These are phyloP conservation scores for Dentipellis fragilis DNA, from an alignment of 768 basidiomycete genomes.

Conservation along the genomic window DNA sequence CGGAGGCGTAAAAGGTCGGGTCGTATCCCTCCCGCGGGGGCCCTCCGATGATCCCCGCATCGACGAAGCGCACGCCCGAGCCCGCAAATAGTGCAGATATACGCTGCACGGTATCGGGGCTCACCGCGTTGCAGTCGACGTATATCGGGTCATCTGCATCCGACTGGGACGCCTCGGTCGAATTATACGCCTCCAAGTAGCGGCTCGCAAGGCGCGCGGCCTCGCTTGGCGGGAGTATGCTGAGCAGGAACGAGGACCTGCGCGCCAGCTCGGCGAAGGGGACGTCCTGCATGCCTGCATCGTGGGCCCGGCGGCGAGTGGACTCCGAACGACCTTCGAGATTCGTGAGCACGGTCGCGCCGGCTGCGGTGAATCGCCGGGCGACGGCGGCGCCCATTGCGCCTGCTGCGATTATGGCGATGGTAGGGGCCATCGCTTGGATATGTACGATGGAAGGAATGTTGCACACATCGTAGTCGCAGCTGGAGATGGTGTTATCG, in stretches of 20 bases:
- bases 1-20: slow-evolving; percentile 48
- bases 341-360: slow-evolving; percentile 45
- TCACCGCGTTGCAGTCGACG: slow-evolving; percentile 52
- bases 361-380: slow-evolving; percentile 32
- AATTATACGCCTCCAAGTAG: slow-evolving; percentile 22
- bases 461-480: no score
- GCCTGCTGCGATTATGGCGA: slow-evolving; percentile 46
- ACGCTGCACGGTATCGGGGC: slow-evolving; percentile 35
- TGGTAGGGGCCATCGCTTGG: slow-evolving; percentile 8
- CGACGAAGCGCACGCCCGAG: slow-evolving; percentile 34
- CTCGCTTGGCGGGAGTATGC: slow-evolving; percentile 50
- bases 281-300: slow-evolving; percentile 39
- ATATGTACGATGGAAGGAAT: no score
- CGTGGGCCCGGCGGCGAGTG: slow-evolving; percentile 37
- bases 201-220: slow-evolving; percentile 33
- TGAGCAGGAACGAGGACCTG: slow-evolving; percentile 37
- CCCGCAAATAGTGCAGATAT: slow-evolving; percentile 37
- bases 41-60: slow-evolving; percentile 48
- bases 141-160: slow-evolving; percentile 23
- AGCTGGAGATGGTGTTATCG: no score
- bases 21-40: slow-evolving; percentile 39
- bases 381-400: slow-evolving; percentile 54
- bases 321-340: slow-evolving; percentile 43
- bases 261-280: slow-evolving; percentile 26
- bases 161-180: not conserved